Conservation (phyloP, 495 filamentous ascomycete species). For the Wilcoxina mikolae region DNA sequence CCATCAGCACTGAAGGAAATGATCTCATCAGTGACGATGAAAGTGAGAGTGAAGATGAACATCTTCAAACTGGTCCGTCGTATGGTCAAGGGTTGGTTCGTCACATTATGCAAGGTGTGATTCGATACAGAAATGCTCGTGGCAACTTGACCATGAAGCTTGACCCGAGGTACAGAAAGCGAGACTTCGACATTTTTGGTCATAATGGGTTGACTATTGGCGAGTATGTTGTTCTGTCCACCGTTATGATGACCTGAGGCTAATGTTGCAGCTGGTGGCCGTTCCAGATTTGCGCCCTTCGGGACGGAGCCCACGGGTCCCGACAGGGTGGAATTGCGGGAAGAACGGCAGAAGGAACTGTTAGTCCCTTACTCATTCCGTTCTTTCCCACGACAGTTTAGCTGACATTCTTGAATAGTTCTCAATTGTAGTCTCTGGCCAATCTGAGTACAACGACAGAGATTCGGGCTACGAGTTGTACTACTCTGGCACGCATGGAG, state of each 20-base stretch:
- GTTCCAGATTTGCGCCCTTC: conserved; percentile 34
- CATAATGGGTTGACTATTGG: conserved; percentile 35
- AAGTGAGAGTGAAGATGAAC: not conserved
- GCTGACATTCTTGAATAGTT: not conserved
- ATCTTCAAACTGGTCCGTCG: not conserved
- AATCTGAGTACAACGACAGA: conserved; percentile 33
- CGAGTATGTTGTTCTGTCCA: not conserved
- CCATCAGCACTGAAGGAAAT: not conserved
- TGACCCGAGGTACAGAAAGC: conserved; percentile 19
- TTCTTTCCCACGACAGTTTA: not conserved
- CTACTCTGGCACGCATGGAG: conserved; percentile 34
- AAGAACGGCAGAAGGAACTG: conserved; percentile 29
- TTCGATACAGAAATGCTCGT: not conserved
- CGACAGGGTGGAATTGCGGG: conserved; percentile 37
- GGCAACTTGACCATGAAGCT: conserved; percentile 22
- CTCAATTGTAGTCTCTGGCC: conserved; percentile 31
- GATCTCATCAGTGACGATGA: too few relatives aligned
- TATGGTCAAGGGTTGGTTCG: not conserved
- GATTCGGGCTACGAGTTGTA: conserved; percentile 34
- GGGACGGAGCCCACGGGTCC: conserved; percentile 38
- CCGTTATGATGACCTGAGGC: not conserved
- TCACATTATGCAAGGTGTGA: conserved; percentile 33
- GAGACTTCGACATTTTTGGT: conserved; percentile 32
- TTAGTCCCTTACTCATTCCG: too few relatives aligned
- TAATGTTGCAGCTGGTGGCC: conserved; percentile 35